Base-by-base conservation (phyloP, 2,329 filamentous ascomycete genomes). In the Trichoderma pleuroti region DNA sequence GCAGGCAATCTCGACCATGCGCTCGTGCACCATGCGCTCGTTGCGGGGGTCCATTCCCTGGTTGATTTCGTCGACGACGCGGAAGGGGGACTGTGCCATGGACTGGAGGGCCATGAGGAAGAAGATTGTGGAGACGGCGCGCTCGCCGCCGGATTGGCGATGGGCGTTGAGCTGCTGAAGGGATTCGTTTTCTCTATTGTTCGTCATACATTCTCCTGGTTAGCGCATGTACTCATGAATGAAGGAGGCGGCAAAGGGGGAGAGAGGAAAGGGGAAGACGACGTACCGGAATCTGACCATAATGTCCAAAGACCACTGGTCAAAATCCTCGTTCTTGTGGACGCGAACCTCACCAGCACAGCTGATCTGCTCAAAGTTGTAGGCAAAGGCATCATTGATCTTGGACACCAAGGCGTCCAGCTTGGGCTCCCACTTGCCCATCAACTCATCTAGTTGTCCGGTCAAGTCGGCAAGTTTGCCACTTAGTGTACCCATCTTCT, bases 21-120 rank as follows among this genome's bases (percentile, higher is more conserved):
- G 93, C 79, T 95, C 93, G 82, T 99, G 96, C 18, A 99, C 94
- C 89, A 98, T 97, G 75, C 96, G 92, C 82, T 99, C 96, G 81
- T 99, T 99, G 76, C 96, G 91, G 56, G 95, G 96, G 80, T 99
- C 96, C 96, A 99, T 99, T 74, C 96, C 96, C 82, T 99, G 96
- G 79, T 99, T 99, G 86, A 99, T 99, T 83, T 99, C 96, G 81
- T 99, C 96, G 71, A 99, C 96, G 63, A 99, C 95, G 66, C 96
- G 93, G 87, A 99, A 99, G 1, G 96, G 96, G 4, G 94, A 94
- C 76, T 94, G 92, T 18, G 96, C 95, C 76, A 99, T 90, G 63
- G 93, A 93, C 80, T 99, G 96, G 30, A 99, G 88, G 6, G 96
- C 93, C 94, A 99, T 98, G 70, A 99, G 93, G 83, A 97, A 99